phyloP scores from a whole-genome alignment of 2,329 filamentous ascomycete species.

The Botryotinia globosa region DNA sequence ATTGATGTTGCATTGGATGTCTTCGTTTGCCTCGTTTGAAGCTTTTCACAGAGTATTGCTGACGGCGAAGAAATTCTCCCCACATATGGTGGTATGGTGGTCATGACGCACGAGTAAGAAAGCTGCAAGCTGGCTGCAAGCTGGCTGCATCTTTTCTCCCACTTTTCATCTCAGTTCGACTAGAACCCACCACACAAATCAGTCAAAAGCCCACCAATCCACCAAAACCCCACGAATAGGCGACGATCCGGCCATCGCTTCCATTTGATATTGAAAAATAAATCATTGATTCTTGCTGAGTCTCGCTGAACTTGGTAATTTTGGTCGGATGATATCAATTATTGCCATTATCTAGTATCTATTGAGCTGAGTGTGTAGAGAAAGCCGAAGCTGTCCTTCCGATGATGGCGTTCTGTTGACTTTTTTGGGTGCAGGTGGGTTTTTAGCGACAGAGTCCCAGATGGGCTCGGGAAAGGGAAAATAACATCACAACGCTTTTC shows the following conservation, averaged over 20 bases:
- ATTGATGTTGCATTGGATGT: slow-evolving; percentile 9
- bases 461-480: background rate
- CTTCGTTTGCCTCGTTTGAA: background rate
- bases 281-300: slow-evolving; percentile 5
- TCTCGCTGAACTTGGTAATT: background rate
- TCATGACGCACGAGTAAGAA: slow-evolving; percentile 9
- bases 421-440: background rate
- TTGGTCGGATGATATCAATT: slow-evolving; percentile 10
- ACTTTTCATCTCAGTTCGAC: background rate
- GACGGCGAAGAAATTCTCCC: slow-evolving; percentile 11
- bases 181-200: slow-evolving; percentile 1
- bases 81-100: slow-evolving; percentile 8
- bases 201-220: slow-evolving; percentile 3
- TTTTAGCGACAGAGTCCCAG: background rate
- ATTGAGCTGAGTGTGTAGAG: slow-evolving; percentile 15
- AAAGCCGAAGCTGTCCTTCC: slow-evolving; percentile 2
- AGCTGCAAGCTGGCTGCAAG: too few species aligned
- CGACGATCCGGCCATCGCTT: slow-evolving; percentile 18
- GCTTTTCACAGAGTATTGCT: slow-evolving; percentile 4
- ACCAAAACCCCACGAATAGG: slow-evolving; percentile 20
- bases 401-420: background rate
- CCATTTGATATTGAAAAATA: slow-evolving; percentile 7
- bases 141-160: background rate
- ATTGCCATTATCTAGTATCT: background rate
- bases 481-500: slow-evolving; percentile 1